A percentile compares a stretch with the other conserved stretches of the same genome.
Conservation (phyloP, 805 yeast species). For the Candida gorgasii region DNA sequence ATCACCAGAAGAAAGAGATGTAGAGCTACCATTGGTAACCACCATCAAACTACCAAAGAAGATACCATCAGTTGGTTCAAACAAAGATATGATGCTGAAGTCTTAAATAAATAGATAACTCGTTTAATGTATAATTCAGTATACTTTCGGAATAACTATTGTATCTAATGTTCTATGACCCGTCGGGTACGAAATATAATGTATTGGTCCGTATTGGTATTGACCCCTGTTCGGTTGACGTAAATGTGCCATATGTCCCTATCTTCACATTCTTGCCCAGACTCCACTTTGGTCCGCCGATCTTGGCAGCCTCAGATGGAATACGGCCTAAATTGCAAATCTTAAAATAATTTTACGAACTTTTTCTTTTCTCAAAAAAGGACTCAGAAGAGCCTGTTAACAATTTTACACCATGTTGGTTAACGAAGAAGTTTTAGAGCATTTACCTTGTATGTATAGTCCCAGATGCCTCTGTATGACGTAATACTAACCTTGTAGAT, state of each 20-base stretch:
- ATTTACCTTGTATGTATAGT: slow-evolving; percentile 39
- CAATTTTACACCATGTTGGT: slow-evolving; percentile 22
- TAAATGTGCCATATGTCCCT: too few species aligned
- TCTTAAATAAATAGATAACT: slow-evolving; percentile 66
- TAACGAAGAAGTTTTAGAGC: slow-evolving; percentile 37
- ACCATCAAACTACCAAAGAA: slow-evolving; percentile 88
- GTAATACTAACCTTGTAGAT: slow-evolving; percentile 13
- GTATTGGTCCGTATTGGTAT: too few species aligned
- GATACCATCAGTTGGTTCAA: slow-evolving; percentile 98
- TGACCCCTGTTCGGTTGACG: too few species aligned
- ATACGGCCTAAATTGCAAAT: slow-evolving; percentile 1
- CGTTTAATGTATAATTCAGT: slow-evolving; percentile 2
- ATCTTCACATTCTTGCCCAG: too few species aligned
- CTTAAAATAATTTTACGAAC: slow-evolving; percentile 1
- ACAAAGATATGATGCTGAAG: slow-evolving; percentile 99
- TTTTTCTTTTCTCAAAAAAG: neutral
- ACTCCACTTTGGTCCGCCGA: too few species aligned
- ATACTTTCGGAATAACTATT: too few species aligned
- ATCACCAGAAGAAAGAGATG: slow-evolving; percentile 98
- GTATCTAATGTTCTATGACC: too few species aligned
- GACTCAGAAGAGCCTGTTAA: neutral
- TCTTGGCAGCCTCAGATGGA: too few species aligned
- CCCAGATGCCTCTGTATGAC: neutral
- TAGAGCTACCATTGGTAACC: slow-evolving; percentile 83
- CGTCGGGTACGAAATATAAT: too few species aligned